Evolutionary conservation across 768 basidiomycete species (phyloP).

Genomic region (Boletellus ananiceps): DNA sequence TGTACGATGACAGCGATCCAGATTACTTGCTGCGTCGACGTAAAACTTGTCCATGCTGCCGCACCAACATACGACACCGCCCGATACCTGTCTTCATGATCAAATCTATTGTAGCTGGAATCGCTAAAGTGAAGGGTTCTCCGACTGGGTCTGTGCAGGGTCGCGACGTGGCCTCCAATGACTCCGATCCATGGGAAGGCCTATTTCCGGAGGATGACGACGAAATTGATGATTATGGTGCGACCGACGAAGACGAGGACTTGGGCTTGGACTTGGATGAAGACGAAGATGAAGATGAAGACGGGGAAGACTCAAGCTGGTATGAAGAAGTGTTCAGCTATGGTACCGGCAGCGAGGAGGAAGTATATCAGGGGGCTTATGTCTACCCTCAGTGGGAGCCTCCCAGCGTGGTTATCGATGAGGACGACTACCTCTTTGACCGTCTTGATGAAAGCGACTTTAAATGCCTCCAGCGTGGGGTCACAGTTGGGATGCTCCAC

Average conservation of each 20-base stretch:
- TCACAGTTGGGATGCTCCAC: conserved; percentile 53
- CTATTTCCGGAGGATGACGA: conserved; percentile 52
- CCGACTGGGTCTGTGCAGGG: conserved; percentile 16
- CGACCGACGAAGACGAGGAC: conserved; percentile 22
- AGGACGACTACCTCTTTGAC: conserved; percentile 34
- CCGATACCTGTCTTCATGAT: conserved; percentile 69
- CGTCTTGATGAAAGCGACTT: conserved; percentile 33
- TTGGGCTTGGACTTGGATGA: neutral
- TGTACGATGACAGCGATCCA: conserved; percentile 38
- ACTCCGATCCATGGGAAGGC: conserved; percentile 66
- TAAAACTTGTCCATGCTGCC: conserved; percentile 73
- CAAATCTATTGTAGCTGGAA: conserved; percentile 49
- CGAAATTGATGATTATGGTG: conserved; percentile 35
- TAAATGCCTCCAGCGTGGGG: conserved; percentile 54
- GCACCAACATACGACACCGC: conserved; percentile 49
- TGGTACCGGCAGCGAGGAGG: conserved; percentile 33
- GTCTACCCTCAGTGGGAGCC: conserved; percentile 56
- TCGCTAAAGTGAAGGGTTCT: conserved; percentile 42
- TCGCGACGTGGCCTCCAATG: conserved; percentile 32
- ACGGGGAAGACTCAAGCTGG: conserved; percentile 25
- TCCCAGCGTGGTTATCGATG: conserved; percentile 37
- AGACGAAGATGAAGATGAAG: conserved; percentile 28
- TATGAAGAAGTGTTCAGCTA: conserved; percentile 35
- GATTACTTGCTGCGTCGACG: conserved; percentile 51
- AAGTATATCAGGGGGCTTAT: conserved; percentile 38